Evolutionary conservation across 805 yeast genomes (phyloP).

Genomic region (Schizosaccharomyces octosporus): DNA sequence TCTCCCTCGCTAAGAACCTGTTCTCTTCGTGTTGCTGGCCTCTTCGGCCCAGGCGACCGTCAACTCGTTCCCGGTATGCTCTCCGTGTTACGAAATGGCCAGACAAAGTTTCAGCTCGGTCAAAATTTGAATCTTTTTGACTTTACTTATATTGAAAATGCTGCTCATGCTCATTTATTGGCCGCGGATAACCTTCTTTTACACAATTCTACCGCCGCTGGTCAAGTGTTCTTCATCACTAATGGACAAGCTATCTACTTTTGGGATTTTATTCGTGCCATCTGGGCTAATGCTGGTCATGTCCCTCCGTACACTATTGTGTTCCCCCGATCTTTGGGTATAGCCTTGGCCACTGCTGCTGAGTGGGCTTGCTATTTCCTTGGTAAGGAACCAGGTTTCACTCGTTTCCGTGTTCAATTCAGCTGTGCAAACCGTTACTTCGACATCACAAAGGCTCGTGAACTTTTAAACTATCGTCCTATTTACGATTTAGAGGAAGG

Average conservation of each 20-base stretch:
- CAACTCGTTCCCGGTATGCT: conserved; percentile 86
- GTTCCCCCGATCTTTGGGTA: conserved; percentile 49
- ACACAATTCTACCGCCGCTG: conserved; percentile 19
- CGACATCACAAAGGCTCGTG: conserved; percentile 69
- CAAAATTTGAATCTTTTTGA: conserved; percentile 83
- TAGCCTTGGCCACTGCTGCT: conserved; percentile 59
- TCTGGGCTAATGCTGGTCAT: conserved; percentile 91
- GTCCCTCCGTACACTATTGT: conserved; percentile 45
- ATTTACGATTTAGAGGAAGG: conserved; percentile 57
- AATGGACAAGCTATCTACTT: conserved; percentile 88
- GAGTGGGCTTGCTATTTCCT: conserved; percentile 42
- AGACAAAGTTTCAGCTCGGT: conserved; percentile 80
- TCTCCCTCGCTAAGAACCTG: conserved; percentile 38
- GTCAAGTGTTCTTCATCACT: conserved; percentile 73
- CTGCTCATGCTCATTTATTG: conserved; percentile 83
- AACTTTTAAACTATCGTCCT: conserved; percentile 55
- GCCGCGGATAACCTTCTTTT: conserved; percentile 59
- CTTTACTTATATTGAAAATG: conserved; percentile 96
- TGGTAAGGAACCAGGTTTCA: conserved; percentile 76
- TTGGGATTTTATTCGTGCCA: conserved; percentile 90
- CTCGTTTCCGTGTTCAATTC: conserved; percentile 81
- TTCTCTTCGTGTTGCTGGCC: conserved; percentile 89
- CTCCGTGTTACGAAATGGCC: conserved; percentile 57
- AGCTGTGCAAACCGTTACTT: conserved; percentile 88
- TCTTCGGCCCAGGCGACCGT: conserved; percentile 95